A percentile compares a stretch with the other conserved stretches of the same genome.
Conservation (phyloP, 805 yeast species). For the Lipomyces kockii region DNA sequence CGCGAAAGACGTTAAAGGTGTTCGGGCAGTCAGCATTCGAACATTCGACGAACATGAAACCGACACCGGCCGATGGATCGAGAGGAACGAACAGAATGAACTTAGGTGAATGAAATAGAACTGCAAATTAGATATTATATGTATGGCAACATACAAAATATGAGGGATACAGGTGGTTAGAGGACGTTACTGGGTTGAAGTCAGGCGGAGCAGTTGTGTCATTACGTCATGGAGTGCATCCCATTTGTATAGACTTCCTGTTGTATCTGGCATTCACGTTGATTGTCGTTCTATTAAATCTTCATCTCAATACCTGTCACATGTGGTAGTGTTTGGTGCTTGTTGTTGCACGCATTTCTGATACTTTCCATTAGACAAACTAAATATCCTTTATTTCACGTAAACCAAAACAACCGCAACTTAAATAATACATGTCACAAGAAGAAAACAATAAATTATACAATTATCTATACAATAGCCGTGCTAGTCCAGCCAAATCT, state of each 20-base stretch:
- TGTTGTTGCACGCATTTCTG: neutral
- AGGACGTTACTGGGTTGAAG: neutral
- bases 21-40: slow-evolving; percentile 20
- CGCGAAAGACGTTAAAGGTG: slow-evolving; percentile 22
- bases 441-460: neutral
- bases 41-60: slow-evolving; percentile 25
- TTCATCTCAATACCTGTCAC: neutral
- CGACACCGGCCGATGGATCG: slow-evolving; percentile 24
- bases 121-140: slow-evolving; percentile 6
- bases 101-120: neutral
- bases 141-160: neutral
- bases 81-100: neutral
- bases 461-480: neutral
- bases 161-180: neutral
- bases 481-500: neutral
- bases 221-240: no score
- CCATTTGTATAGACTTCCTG: no score
- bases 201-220: no score
- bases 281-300: no score
- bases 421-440: neutral
- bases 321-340: neutral
- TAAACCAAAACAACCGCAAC: neutral
- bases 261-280: no score
- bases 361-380: neutral
- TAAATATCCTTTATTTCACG: no score